Conservation (phyloP, 2,329 filamentous ascomycete species). For the Colletotrichum tamarilloi region DNA sequence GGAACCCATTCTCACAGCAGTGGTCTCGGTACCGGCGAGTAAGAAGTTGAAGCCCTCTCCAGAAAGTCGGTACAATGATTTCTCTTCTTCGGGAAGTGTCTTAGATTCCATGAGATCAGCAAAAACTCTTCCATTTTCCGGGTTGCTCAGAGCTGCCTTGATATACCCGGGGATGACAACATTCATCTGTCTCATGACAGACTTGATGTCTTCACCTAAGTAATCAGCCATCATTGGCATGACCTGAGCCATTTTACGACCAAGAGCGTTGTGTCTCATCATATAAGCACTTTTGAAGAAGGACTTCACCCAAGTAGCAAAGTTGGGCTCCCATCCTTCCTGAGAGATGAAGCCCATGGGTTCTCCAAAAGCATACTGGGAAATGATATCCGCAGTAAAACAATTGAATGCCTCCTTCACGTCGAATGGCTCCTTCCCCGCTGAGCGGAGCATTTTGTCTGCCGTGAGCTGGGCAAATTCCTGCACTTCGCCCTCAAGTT, state of each 20-base stretch:
- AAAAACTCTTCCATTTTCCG: constrained; percentile 42
- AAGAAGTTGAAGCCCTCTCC: constrained; percentile 49
- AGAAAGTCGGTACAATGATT: constrained; percentile 31
- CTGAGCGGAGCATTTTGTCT: constrained; percentile 37
- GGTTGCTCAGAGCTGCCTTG: constrained; percentile 37
- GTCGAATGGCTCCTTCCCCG: constrained; percentile 42
- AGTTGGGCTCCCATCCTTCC: constrained; percentile 46
- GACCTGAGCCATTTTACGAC: constrained; percentile 40
- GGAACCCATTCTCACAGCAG: constrained; percentile 40
- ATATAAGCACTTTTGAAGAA: constrained; percentile 47
- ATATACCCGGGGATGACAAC: constrained; percentile 42
- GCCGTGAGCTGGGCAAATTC: constrained; percentile 30
- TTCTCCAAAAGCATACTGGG: constrained; percentile 50
- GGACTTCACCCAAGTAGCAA: constrained; percentile 46
- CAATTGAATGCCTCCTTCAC: constrained; percentile 50
- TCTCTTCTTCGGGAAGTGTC: constrained; percentile 30
- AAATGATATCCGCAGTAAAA: constrained; percentile 53
- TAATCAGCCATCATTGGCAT: constrained; percentile 41
- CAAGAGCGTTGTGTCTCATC: constrained; percentile 45
- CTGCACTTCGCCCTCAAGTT: constrained; percentile 28
- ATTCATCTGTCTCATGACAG: constrained; percentile 41
- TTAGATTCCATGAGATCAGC: constrained; percentile 41
- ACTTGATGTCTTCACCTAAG: constrained; percentile 40
- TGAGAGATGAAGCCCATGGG: constrained; percentile 44
- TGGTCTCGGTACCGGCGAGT: constrained; percentile 65